Evolutionary conservation across 2,329 filamentous ascomycete genomes (phyloP).

Genomic region (Graphiopsis chlorocephala): DNA sequence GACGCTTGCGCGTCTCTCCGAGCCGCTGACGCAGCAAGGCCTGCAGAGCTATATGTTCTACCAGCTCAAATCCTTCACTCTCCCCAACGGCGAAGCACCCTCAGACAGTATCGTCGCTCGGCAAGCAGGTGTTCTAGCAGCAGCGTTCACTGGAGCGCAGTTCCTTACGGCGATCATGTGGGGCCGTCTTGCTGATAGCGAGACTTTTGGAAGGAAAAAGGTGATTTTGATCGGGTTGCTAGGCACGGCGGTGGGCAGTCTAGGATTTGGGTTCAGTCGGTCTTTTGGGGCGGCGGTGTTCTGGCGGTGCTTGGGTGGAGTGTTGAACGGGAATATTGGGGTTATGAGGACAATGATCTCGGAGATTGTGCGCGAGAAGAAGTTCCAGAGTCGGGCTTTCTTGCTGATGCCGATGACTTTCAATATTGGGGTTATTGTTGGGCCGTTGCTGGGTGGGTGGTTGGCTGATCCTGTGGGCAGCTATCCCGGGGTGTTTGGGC

Average conservation of each 20-base stretch:
- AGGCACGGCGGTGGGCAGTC: constrained; percentile 63
- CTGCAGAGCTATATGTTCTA: constrained; percentile 82
- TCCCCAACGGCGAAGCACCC: constrained; percentile 41
- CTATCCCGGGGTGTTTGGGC: constrained; percentile 63
- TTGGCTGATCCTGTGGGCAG: constrained; percentile 64
- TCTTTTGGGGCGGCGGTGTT: constrained; percentile 61
- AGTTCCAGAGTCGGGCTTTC: constrained; percentile 55
- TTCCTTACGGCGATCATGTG: constrained; percentile 80
- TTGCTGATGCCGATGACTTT: constrained; percentile 65
- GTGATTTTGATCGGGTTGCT: constrained; percentile 74
- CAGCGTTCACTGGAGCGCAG: constrained; percentile 77
- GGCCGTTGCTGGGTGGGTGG: constrained; percentile 59
- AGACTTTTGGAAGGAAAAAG: constrained; percentile 65
- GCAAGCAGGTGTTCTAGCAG: constrained; percentile 75
- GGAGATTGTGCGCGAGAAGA: constrained; percentile 69
- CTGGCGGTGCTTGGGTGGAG: constrained; percentile 65
- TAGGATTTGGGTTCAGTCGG: constrained; percentile 67
- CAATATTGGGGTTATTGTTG: constrained; percentile 55
- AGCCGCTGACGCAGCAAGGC: constrained; percentile 78
- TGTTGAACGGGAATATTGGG: constrained; percentile 69
- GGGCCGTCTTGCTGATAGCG: constrained; percentile 68
- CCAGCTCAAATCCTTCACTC: constrained; percentile 72
- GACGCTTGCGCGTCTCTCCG: constrained; percentile 73
- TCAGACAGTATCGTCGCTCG: constrained; percentile 65
- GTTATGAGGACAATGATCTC: constrained; percentile 73